A percentile compares a stretch with the other conserved stretches of the same genome.
Conservation (phyloP, 2,329 filamentous ascomycete genomes). For the Chrysoporthe cubensis region DNA sequence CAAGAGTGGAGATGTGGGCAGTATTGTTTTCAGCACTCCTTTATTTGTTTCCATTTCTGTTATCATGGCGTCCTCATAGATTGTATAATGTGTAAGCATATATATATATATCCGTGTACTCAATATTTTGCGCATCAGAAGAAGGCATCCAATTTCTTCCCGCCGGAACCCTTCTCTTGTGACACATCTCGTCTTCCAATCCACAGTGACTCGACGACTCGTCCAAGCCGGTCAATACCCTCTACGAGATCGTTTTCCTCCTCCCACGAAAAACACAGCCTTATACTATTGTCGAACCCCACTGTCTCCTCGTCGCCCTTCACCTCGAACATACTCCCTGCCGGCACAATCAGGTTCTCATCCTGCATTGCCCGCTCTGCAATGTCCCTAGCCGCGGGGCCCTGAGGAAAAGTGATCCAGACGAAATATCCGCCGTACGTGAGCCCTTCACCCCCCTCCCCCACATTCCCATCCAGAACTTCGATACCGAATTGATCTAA, state of each 20-base stretch:
- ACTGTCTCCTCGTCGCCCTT: constrained; percentile 56
- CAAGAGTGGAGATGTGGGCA: neutral
- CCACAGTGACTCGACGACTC: constrained; percentile 28
- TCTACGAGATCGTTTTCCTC: constrained; percentile 67
- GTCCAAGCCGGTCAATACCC: constrained; percentile 57
- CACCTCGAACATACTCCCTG: constrained; percentile 72
- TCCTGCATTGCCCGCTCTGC: constrained; percentile 61
- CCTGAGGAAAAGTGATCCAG: constrained; percentile 70
- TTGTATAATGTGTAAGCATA: neutral
- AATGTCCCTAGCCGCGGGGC: constrained; percentile 57
- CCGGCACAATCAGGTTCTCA: constrained; percentile 69
- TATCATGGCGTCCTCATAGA: neutral
- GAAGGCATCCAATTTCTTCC: constrained; percentile 19
- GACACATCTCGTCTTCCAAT: neutral
- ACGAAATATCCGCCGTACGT: constrained; percentile 84
- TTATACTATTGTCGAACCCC: constrained; percentile 62
- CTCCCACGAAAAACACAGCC: constrained; percentile 76
- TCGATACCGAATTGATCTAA: constrained; percentile 66
- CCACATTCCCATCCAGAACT: constrained; percentile 43
- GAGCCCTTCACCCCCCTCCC: constrained; percentile 48
- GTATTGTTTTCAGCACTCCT: neutral
- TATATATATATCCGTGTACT: neutral
- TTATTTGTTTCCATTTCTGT: neutral
- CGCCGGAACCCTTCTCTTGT: neutral
- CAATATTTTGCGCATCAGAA: constrained; percentile 6